Evolutionary conservation across 2,329 filamentous ascomycete genomes (phyloP).

Genomic region (Ophiosphaerella korrae): DNA sequence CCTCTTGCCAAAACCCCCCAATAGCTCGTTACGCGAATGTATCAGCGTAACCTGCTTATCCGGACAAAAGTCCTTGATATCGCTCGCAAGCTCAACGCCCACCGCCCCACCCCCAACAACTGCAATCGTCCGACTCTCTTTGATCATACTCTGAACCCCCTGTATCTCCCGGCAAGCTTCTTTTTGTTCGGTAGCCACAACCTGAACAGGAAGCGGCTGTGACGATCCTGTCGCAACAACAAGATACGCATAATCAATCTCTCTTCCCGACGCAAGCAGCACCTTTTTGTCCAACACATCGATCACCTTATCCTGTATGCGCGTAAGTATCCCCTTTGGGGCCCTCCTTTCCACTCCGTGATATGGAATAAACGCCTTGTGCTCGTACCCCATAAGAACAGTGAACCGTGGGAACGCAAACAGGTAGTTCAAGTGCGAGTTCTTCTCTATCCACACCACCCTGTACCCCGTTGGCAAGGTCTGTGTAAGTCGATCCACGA

Average conservation of each 20-base stretch:
- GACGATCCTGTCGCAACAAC: conserved; percentile 63
- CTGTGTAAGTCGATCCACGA: not conserved
- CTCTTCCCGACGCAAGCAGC: conserved; percentile 49
- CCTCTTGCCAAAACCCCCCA: conserved; percentile 19
- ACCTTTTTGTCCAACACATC: conserved; percentile 49
- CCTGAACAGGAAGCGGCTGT: conserved; percentile 56
- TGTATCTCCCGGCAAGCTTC: too few species aligned
- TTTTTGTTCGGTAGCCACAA: conserved; percentile 50
- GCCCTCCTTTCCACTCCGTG: conserved; percentile 44
- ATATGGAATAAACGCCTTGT: conserved; percentile 67
- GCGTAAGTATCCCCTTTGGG: conserved; percentile 44
- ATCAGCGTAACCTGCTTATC: too few species aligned
- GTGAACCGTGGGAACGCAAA: conserved; percentile 66
- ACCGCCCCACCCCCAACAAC: conserved; percentile 62
- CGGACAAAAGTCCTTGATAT: conserved; percentile 52
- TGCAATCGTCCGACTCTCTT: conserved; percentile 45
- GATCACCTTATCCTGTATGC: conserved; percentile 52
- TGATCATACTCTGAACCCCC: too few species aligned
- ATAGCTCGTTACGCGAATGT: too few species aligned
- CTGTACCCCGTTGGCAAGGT: conserved; percentile 46
- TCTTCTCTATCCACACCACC: conserved; percentile 63
- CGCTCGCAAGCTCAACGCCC: conserved; percentile 64
- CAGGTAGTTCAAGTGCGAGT: conserved; percentile 65
- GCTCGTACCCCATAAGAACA: conserved; percentile 58
- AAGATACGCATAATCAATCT: conserved; percentile 60